Conservation (phyloP, 345 rosid species). For the Sonneratia alba region DNA sequence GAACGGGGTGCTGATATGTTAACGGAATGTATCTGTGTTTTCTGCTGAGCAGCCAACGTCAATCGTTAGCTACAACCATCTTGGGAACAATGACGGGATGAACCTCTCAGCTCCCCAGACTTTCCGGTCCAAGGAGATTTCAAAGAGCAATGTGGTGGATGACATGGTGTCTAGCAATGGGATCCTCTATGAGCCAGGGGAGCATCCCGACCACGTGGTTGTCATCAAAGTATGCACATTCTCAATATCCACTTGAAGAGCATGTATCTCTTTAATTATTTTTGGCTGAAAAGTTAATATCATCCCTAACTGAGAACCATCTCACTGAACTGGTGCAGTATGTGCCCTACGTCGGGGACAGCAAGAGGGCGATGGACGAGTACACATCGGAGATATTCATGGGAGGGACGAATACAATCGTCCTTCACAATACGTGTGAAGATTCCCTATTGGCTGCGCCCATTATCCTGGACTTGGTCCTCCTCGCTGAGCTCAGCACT, state of each 20-base stretch:
- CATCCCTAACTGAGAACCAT: background rate
- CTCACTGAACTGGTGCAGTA: conserved; percentile 28
- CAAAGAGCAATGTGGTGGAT: conserved; percentile 93
- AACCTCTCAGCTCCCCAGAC: conserved; percentile 96
- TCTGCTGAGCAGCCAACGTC: conserved; percentile 65
- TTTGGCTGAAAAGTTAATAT: background rate
- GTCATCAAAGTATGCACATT: conserved; percentile 66
- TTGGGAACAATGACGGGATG: conserved; percentile 97
- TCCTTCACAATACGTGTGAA: conserved; percentile 90
- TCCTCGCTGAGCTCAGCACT: conserved; percentile 89
- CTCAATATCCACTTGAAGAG: background rate
- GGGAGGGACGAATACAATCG: conserved; percentile 93
- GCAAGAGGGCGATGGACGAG: conserved; percentile 99
- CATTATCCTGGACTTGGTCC: conserved; percentile 85
- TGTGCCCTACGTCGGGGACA: conserved; percentile 89
- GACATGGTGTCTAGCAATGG: conserved; percentile 97
- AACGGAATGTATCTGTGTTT: background rate
- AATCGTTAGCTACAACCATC: conserved; percentile 91
- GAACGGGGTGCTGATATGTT: background rate
- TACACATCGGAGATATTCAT: conserved; percentile 96
- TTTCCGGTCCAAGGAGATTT: conserved; percentile 92
- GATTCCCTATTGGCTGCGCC: conserved; percentile 98
- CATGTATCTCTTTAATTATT: background rate
- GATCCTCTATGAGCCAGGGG: conserved; percentile 79
- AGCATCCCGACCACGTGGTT: conserved; percentile 97